These are phyloP conservation scores for Leccinum pachyderme DNA, from an alignment of 1,284 basidiomycete genomes.

Conservation along the genomic window DNA sequence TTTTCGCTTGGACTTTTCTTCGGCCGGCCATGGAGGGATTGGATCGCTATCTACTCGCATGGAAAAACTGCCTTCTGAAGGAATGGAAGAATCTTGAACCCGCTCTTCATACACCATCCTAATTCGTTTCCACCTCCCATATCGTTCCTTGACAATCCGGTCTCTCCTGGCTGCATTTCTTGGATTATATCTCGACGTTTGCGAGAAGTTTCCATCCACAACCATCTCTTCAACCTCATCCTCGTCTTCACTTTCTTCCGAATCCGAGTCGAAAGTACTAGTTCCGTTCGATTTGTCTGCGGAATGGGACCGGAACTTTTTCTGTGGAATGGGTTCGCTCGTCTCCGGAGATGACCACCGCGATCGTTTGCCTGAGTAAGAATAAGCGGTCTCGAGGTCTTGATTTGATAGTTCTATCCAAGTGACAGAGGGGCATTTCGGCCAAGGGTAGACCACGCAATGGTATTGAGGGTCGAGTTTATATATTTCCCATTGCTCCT, in stretches of 20 bases:
- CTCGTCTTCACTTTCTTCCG: conserved; percentile 44
- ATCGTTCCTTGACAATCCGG: conserved; percentile 22
- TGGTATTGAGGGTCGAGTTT: conserved; percentile 71
- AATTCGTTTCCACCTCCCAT: conserved; percentile 28
- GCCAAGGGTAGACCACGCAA: conserved; percentile 52
- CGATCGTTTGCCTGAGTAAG: conserved; percentile 28
- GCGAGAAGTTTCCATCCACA: conserved; percentile 41
- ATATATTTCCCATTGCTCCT: conserved; percentile 81
- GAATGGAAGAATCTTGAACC: conserved; percentile 8
- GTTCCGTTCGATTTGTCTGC: conserved; percentile 8
- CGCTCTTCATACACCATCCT: conserved; percentile 15
- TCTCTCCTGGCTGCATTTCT: conserved; percentile 22
- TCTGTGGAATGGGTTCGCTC: conserved; percentile 16
- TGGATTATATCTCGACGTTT: conserved; percentile 11
- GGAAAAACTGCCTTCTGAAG: conserved; percentile 30
- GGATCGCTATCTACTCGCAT: conserved; percentile 29
- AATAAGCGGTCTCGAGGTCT: conserved; percentile 9
- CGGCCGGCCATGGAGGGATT: conserved; percentile 20
- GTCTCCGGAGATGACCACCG: conserved; percentile 30
- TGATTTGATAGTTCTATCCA: conserved; percentile 22
- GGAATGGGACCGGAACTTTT: conserved; percentile 26
- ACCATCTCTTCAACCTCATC: conserved; percentile 58
- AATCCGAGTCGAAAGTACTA: conserved; percentile 36
- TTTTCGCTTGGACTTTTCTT: conserved; percentile 44
- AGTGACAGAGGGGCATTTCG: conserved; percentile 43